These are phyloP conservation scores for Alternaria sp. DNA, from an alignment of 2,329 filamentous ascomycete species.

Conservation along the genomic window DNA sequence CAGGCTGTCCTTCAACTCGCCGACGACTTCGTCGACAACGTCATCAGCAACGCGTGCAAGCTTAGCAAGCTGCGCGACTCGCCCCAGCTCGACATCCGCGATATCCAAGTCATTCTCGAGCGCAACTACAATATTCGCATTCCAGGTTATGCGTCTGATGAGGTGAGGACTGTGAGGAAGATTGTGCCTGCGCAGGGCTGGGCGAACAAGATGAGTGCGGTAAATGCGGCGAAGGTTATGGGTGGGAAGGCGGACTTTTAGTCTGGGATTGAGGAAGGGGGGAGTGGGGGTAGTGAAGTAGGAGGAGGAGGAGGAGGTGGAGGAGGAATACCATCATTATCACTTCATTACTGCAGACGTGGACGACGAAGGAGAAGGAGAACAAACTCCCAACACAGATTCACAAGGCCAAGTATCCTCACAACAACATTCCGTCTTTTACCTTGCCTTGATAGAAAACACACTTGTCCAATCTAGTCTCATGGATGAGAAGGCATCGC, in stretches of 20 bases:
- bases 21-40: constrained; percentile 92
- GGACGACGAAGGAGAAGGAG: not conserved
- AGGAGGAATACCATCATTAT: not conserved
- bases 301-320: not conserved
- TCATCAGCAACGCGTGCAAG: constrained; percentile 84
- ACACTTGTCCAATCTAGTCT: not conserved
- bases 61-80: constrained; percentile 92
- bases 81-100: constrained; percentile 81
- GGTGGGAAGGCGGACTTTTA: constrained; percentile 52
- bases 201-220: constrained; percentile 96
- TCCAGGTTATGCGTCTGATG: constrained; percentile 91
- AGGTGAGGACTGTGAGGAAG: constrained; percentile 92
- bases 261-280: not conserved
- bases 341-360: not conserved
- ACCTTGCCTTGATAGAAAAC: not conserved
- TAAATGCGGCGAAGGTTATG: constrained; percentile 87
- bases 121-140: constrained; percentile 80
- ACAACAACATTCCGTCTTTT: not conserved
- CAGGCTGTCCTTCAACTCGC: constrained; percentile 87
- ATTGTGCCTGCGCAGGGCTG: constrained; percentile 86
- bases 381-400: not conserved
- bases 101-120: constrained; percentile 62
- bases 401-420: not conserved
- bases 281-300: not conserved
- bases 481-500: not conserved